Evolutionary conservation across 139 green algal species (phyloP).

Genomic region (Coelastrella sp.): DNA sequence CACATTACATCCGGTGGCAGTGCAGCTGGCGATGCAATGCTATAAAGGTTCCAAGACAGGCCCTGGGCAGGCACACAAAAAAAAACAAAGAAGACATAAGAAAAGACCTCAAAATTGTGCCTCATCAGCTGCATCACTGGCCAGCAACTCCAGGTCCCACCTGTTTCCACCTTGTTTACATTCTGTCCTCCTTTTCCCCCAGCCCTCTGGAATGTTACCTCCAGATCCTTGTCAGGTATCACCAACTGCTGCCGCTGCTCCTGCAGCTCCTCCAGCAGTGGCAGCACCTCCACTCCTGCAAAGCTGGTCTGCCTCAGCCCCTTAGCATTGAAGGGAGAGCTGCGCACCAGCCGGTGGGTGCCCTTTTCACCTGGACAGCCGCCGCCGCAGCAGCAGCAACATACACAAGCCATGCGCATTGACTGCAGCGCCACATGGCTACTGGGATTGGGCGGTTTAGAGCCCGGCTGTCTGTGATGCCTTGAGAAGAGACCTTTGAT

Average conservation of each 20-base stretch:
- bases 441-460: no score
- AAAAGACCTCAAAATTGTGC: not conserved
- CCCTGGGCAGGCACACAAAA: no score
- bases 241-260: slow-evolving; percentile 1
- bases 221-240: slow-evolving; percentile 78
- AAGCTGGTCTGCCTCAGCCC: slow-evolving; percentile 95
- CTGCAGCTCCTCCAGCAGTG: slow-evolving; percentile 53
- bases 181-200: slow-evolving; percentile 94
- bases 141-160: slow-evolving; percentile 3
- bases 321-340: slow-evolving; percentile 94
- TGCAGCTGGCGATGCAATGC: no score
- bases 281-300: slow-evolving; percentile 92
- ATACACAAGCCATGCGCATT: no score
- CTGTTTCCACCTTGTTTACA: slow-evolving; percentile 97
- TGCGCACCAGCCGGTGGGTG: slow-evolving; percentile 95
- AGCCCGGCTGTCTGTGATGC: no score
- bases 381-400: not conserved
- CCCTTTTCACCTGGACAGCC: slow-evolving; percentile 83
- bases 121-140: not conserved
- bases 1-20: no score
- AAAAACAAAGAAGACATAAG: no score
- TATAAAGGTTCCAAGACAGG: no score
- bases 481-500: no score
- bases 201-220: slow-evolving; percentile 86
- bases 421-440: no score